A percentile compares a stretch with the other conserved stretches of the same genome.
Evolutionary conservation across 2,329 filamentous ascomycete genomes (phyloP).

Genomic region (Hymenoscyphus infarciens): DNA sequence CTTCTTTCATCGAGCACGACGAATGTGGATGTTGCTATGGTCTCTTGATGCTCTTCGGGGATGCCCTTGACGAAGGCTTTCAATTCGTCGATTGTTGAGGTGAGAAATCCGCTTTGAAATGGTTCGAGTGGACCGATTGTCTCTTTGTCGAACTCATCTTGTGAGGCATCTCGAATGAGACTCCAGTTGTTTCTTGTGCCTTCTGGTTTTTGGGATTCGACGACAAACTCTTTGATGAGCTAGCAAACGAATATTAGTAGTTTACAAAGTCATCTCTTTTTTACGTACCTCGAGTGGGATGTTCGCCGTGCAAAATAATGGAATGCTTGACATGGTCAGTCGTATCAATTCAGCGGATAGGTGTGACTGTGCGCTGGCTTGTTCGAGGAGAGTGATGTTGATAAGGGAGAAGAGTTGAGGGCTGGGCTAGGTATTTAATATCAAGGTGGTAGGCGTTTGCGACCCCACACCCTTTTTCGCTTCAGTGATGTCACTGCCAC

Average conservation of each 20-base stretch:
- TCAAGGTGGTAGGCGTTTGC: not conserved
- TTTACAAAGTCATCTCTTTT: not conserved
- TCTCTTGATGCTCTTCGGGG: conserved; percentile 1
- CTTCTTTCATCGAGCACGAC: not conserved
- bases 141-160: conserved; percentile 3
- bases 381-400: not conserved
- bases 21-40: not conserved
- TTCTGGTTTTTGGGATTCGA: conserved; percentile 7
- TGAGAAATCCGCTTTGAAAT: not conserved
- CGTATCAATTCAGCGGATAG: not conserved
- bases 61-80: not conserved
- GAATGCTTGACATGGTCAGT: conserved; percentile 1
- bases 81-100: not conserved
- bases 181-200: conserved; percentile 4
- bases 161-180: conserved; percentile 3
- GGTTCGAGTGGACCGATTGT: conserved; percentile 1
- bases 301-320: conserved; percentile 5
- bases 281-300: conserved; percentile 1
- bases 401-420: not conserved
- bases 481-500: not conserved
- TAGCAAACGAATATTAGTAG: not conserved
- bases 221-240: conserved; percentile 10
- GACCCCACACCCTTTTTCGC: not conserved
- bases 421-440: not conserved
- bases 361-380: not conserved